phyloP scores from a whole-genome alignment of 2,329 filamentous ascomycete species.

The Stromatinia cepivora region DNA sequence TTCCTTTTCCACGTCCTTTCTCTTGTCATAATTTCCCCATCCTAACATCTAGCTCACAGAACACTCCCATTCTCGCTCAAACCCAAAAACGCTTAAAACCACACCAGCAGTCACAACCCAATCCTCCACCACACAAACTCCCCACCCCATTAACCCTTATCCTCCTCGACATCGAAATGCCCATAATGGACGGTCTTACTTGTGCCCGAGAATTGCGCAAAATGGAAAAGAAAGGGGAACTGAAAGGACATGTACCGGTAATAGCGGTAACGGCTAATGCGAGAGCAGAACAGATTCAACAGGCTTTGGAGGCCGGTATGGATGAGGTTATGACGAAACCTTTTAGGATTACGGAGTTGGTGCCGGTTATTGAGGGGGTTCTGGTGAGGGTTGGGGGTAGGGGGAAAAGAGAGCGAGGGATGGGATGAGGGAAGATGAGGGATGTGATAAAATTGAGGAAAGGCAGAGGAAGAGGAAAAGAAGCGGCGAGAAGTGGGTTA shows the following conservation, averaged over 20 bases:
- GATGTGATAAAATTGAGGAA: background rate
- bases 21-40: background rate
- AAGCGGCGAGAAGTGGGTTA: background rate
- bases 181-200: slow-evolving; percentile 76
- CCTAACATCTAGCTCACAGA: background rate
- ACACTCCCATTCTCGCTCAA: background rate
- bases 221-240: slow-evolving; percentile 57
- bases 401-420: background rate
- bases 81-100: background rate
- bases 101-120: background rate
- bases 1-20: background rate
- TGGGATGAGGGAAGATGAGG: background rate
- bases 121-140: background rate
- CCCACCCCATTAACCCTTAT: slow-evolving; percentile 48
- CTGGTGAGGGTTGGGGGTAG: background rate
- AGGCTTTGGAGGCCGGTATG: slow-evolving; percentile 70
- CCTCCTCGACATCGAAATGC: slow-evolving; percentile 81
- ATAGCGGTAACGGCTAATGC: slow-evolving; percentile 78
- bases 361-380: slow-evolving; percentile 1
- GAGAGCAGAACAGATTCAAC: slow-evolving; percentile 68
- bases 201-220: slow-evolving; percentile 68
- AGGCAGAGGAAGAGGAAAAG: background rate
- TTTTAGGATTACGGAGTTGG: slow-evolving; percentile 46
- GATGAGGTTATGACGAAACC: slow-evolving; percentile 79
- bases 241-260: slow-evolving; percentile 67